Conservation (phyloP, 2,329 filamentous ascomycete genomes). For the Cladorrhinum sp. region DNA sequence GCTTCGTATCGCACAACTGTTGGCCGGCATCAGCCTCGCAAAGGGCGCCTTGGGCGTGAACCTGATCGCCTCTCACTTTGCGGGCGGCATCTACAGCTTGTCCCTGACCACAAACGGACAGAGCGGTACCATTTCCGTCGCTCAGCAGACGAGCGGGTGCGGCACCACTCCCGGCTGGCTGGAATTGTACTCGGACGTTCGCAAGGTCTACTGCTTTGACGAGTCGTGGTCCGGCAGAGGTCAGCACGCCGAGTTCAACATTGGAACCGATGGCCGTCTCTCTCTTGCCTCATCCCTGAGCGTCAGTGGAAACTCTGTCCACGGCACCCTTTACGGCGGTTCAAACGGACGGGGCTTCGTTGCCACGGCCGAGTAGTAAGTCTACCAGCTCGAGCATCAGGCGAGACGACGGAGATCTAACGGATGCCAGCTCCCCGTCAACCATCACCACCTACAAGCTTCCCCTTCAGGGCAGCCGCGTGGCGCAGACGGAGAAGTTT, state of each 20-base stretch:
- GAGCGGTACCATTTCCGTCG: conserved; percentile 21
- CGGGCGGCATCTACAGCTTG: conserved; percentile 21
- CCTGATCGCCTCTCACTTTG: conserved; percentile 23
- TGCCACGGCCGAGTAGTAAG: conserved; percentile 44
- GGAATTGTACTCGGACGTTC: conserved; percentile 19
- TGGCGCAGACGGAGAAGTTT: conserved; percentile 37
- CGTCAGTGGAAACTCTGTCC: conserved; percentile 36
- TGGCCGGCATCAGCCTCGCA: conserved; percentile 16
- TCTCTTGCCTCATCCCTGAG: conserved; percentile 35
- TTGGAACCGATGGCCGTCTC: conserved; percentile 31
- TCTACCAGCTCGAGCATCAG: neutral
- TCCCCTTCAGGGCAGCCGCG: conserved; percentile 19
- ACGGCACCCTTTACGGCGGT: conserved; percentile 41
- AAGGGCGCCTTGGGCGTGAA: conserved; percentile 18
- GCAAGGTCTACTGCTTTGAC: conserved; percentile 26
- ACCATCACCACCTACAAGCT: conserved; percentile 44
- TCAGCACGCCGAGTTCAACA: conserved; percentile 20
- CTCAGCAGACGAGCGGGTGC: conserved; percentile 22
- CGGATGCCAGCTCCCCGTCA: conserved; percentile 36
- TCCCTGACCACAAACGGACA: conserved; percentile 13
- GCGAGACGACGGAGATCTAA: neutral
- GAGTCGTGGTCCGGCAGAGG: conserved; percentile 25
- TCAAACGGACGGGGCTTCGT: conserved; percentile 39
- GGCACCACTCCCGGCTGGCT: conserved; percentile 25
- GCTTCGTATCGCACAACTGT: conserved; percentile 14